Conservation (phyloP, 805 yeast species). For the Metahyphopichia silvanorum region DNA sequence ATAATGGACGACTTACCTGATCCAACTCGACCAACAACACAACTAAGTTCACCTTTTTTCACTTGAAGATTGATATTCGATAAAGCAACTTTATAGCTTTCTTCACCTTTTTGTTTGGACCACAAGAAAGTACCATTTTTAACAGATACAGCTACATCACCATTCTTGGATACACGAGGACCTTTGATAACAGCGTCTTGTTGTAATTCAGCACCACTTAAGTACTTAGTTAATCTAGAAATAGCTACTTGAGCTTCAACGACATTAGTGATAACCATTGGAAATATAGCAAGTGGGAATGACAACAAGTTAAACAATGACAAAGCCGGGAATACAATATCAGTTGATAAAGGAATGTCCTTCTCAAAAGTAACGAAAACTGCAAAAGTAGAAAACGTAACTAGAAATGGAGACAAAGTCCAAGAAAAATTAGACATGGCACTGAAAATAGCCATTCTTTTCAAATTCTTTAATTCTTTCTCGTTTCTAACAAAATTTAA, state of each 20-base stretch:
- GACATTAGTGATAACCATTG: conserved; percentile 80
- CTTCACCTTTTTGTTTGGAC: conserved; percentile 63
- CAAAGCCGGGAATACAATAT: conserved; percentile 87
- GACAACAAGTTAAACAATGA: conserved; percentile 82
- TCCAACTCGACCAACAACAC: conserved; percentile 89
- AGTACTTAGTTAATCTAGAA: conserved; percentile 68
- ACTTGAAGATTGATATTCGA: conserved; percentile 60
- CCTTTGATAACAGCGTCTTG: conserved; percentile 63
- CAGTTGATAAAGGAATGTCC: conserved; percentile 71
- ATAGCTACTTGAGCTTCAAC: conserved; percentile 89
- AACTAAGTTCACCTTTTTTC: conserved; percentile 72
- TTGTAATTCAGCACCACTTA: conserved; percentile 78
- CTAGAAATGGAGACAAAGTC: conserved; percentile 84
- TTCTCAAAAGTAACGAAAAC: conserved; percentile 61
- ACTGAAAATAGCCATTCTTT: conserved; percentile 65
- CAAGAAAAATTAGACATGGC: conserved; percentile 76
- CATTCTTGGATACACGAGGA: conserved; percentile 47
- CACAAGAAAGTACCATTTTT: conserved; percentile 72
- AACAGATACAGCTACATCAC: conserved; percentile 65
- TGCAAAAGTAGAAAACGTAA: conserved; percentile 86
- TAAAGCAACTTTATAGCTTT: conserved; percentile 60
- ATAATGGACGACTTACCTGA: conserved; percentile 83
- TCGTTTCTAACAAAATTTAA: conserved; percentile 83
- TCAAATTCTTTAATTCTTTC: conserved; percentile 74
- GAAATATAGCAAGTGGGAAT: conserved; percentile 91